These are phyloP conservation scores for Mycosarcoma mackinlayi DNA, from an alignment of 1,284 basidiomycete genomes.

Conservation along the genomic window DNA sequence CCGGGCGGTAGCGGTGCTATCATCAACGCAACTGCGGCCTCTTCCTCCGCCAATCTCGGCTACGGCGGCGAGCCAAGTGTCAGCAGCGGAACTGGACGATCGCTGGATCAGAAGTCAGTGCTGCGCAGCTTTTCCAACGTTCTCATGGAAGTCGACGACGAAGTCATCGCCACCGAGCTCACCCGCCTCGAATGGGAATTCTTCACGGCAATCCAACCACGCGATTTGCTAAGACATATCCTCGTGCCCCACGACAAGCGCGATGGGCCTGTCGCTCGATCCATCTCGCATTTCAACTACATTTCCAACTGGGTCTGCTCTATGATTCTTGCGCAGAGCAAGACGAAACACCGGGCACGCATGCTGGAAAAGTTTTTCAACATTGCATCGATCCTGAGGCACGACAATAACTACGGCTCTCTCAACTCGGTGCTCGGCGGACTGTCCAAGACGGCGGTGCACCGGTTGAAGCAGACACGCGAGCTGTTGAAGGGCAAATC, in stretches of 20 bases:
- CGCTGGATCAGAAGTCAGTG: slow-evolving; percentile 39
- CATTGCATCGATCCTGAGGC: slow-evolving; percentile 56
- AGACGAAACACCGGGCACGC: slow-evolving; percentile 56
- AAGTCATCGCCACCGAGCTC: slow-evolving; percentile 56
- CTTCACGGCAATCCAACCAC: slow-evolving; percentile 57
- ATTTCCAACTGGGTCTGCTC: slow-evolving; percentile 62
- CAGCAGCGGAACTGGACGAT: slow-evolving; percentile 5
- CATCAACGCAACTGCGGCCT: slow-evolving; percentile 10
- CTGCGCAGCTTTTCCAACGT: slow-evolving; percentile 57
- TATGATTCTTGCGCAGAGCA: slow-evolving; percentile 61
- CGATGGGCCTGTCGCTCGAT: slow-evolving; percentile 54
- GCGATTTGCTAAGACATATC: slow-evolving; percentile 61
- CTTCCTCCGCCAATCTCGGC: slow-evolving; percentile 14
- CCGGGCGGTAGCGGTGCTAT: not conserved
- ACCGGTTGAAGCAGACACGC: slow-evolving; percentile 57
- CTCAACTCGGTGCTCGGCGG: slow-evolving; percentile 61
- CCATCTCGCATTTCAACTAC: slow-evolving; percentile 65
- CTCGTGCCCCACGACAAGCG: slow-evolving; percentile 52
- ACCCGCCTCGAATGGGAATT: slow-evolving; percentile 59
- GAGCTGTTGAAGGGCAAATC: slow-evolving; percentile 56
- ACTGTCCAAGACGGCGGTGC: slow-evolving; percentile 55
- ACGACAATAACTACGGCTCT: slow-evolving; percentile 63
- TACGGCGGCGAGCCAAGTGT: not conserved
- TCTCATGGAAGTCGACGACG: slow-evolving; percentile 55
- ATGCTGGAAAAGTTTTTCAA: slow-evolving; percentile 64